phyloP scores from a whole-genome alignment of 2,329 filamentous ascomycete genomes.

The Dendryphion nanum region DNA sequence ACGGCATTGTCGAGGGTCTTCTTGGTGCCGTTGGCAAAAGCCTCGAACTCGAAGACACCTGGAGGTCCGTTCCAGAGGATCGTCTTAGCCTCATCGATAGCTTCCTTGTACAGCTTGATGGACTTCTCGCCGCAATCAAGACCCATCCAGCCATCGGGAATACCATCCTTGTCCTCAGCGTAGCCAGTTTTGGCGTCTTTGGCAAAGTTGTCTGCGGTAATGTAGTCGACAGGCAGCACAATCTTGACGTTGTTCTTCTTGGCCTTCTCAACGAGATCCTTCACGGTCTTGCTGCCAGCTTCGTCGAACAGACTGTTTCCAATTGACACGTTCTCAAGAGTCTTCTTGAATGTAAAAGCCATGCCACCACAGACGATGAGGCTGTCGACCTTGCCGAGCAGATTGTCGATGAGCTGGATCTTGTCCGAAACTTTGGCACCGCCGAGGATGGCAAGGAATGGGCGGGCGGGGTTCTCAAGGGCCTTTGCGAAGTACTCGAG shows the following conservation, averaged over 20 bases:
- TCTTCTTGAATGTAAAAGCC: conserved; percentile 99
- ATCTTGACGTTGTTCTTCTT: conserved; percentile 96
- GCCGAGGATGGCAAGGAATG: conserved; percentile 97
- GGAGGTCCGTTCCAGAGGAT: conserved; percentile 99
- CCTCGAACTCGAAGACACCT: conserved; percentile 96
- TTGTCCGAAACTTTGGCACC: conserved; percentile 99
- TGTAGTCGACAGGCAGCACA: conserved; percentile 89
- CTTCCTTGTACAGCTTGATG: conserved; percentile 80
- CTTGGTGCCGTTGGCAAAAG: conserved; percentile 91
- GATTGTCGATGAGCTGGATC: conserved; percentile 99
- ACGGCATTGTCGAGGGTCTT: conserved; percentile 86
- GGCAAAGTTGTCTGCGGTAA: conserved; percentile 93
- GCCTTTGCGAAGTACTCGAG: conserved; percentile 99
- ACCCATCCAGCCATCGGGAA: conserved; percentile 97
- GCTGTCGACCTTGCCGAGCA: conserved; percentile 96
- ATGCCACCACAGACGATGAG: conserved; percentile 96
- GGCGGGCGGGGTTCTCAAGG: conserved; percentile 86
- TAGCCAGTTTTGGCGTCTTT: conserved; percentile 77
- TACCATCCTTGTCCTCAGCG: conserved; percentile 83
- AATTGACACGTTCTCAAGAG: conserved; percentile 85
- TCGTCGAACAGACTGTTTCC: conserved; percentile 92
- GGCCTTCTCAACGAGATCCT: conserved; percentile 86
- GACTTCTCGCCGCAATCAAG: conserved; percentile 92
- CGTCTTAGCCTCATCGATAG: conserved; percentile 86
- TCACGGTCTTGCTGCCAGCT: conserved; percentile 88